Conservation (phyloP, 2,329 filamentous ascomycete genomes). For the Hypoxylon rubiginosum region DNA sequence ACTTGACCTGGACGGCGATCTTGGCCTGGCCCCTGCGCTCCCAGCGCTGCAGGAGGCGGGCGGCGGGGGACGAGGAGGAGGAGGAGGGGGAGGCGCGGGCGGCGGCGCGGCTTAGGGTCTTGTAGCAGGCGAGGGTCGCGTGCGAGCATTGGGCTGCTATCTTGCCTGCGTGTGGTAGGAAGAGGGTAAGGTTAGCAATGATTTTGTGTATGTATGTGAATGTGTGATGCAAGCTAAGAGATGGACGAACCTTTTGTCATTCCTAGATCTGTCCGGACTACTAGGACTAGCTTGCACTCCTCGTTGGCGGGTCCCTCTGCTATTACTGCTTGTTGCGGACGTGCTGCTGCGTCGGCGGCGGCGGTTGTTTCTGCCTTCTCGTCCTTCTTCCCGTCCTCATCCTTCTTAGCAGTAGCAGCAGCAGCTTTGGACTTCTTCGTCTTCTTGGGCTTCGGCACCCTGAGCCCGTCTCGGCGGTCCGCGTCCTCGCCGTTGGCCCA, state of each 20-base stretch:
- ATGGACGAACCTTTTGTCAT: slow-evolving; percentile 88
- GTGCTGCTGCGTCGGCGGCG: no score
- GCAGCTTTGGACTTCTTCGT: slow-evolving; percentile 28
- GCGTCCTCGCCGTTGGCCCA: slow-evolving; percentile 74
- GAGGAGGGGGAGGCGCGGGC: no score
- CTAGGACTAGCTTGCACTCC: slow-evolving; percentile 94
- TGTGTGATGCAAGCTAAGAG: not conserved
- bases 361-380: slow-evolving; percentile 51
- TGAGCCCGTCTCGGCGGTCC: slow-evolving; percentile 70
- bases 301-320: slow-evolving; percentile 65
- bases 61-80: slow-evolving; percentile 66
- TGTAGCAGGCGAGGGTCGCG: slow-evolving; percentile 98
- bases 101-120: slow-evolving; percentile 74
- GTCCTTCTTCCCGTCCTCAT: slow-evolving; percentile 40
- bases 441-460: slow-evolving; percentile 45
- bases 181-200: slow-evolving; percentile 15
- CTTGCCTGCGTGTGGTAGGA: slow-evolving; percentile 77
- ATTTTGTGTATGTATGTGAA: slow-evolving; percentile 9
- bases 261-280: slow-evolving; percentile 92
- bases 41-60: slow-evolving; percentile 82
- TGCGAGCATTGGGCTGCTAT: slow-evolving; percentile 96
- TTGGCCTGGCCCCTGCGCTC: slow-evolving; percentile 90
- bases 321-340: slow-evolving; percentile 21
- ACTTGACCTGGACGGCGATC: slow-evolving; percentile 90
- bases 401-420: no score